These are phyloP conservation scores for Bertia moriformis DNA, from an alignment of 2,329 filamentous ascomycete species.

Conservation along the genomic window DNA sequence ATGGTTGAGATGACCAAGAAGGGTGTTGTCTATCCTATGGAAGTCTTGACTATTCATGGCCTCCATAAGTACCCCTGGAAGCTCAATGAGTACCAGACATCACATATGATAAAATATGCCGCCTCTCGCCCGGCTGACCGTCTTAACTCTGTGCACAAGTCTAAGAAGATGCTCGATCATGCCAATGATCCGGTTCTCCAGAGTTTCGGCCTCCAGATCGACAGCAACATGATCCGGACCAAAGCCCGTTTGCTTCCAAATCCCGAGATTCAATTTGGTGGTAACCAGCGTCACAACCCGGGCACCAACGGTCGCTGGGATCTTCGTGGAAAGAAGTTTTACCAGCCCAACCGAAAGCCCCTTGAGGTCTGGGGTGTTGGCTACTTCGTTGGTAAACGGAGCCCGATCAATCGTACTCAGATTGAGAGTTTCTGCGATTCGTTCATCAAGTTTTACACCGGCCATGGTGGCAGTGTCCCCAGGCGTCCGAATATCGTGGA, in stretches of 20 bases:
- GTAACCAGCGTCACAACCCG: background rate
- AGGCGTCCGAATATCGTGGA: constrained; percentile 26
- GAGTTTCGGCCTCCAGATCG: background rate
- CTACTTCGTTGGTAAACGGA: background rate
- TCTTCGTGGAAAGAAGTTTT: background rate
- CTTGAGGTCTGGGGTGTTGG: background rate
- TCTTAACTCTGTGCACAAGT: background rate
- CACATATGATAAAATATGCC: background rate
- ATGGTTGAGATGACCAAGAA: constrained; percentile 43
- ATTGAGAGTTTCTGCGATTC: background rate
- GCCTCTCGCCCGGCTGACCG: background rate
- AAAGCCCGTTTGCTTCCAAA: background rate
- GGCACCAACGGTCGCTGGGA: background rate
- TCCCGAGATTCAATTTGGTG: constrained; percentile 1
- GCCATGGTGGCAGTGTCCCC: constrained; percentile 43
- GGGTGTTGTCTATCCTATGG: constrained; percentile 36
- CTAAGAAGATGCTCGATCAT: background rate
- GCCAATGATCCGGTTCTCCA: background rate
- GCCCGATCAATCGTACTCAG: constrained; percentile 1
- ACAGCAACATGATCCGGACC: background rate
- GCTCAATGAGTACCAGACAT: constrained; percentile 20
- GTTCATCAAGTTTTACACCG: constrained; percentile 33
- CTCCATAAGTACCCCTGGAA: constrained; percentile 45
- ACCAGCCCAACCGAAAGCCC: background rate
- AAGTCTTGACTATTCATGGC: constrained; percentile 31